Base-by-base conservation (phyloP, 345 rosid genomes). In the thale cress (Arabidopsis thaliana) region DNA sequence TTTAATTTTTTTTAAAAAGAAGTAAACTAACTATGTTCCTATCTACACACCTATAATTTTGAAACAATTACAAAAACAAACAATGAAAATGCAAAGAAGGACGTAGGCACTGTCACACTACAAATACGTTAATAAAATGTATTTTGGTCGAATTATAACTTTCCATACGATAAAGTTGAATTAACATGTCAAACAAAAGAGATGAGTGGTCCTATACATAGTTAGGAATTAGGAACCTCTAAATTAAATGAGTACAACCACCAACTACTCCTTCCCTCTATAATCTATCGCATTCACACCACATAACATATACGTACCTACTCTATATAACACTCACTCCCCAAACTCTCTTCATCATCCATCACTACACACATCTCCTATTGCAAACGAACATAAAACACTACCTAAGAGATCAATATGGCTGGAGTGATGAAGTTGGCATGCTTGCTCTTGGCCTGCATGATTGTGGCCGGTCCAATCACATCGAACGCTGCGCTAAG, bases 401-500 rank as follows among this genome's bases (percentile, higher is more conserved):
- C 36, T 25, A 34, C 7, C 42, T 2, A 60, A 33, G 22, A 34
- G 8, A 59, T 13, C 10, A 46, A 53, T 12, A 76, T 76, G 80
- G 76, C 80, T 37, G 51, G 59, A 5, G 22, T 40, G 11, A 57
- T 55, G 80, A 77, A 69, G 76, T 38, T 69, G 41, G 71, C 71
- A 42, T 76, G 71, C 52, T 62, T 76, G 42, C 51, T 62, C 36
- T 69, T 77, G 71, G 80, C 76, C 59, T 77, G 75, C 38, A 72
- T 78, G 77, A 40, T 72, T 7, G 73, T 72, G 42, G 73, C 71
- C 9, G 77, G 73, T 58, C 77, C 77, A 36, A 9, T 42, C 61
- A 49, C 69, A 59, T 20, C 81, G 2, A 64, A 78, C 62, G 84
- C 79, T 0, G 77, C 86, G 23, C 0, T 89, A 7, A 51, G 67